These are phyloP conservation scores for Elsinoe batatas DNA, from an alignment of 2,329 filamentous ascomycete genomes.

Conservation along the genomic window DNA sequence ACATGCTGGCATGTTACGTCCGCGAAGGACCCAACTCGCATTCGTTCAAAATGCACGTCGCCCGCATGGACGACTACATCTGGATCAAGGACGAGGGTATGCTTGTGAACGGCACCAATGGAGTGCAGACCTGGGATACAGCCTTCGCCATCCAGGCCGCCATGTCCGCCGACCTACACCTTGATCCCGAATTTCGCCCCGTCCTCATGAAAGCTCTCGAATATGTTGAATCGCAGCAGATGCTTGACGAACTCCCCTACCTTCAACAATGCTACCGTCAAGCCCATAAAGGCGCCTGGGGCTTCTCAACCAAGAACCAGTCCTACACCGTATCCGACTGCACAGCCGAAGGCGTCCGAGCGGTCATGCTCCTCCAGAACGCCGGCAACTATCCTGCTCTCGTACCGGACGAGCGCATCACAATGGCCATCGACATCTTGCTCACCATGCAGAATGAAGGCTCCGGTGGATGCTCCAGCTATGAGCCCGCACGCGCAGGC, in stretches of 20 bases:
- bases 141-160: slow-evolving; percentile 78
- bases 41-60: slow-evolving; percentile 65
- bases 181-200: slow-evolving; percentile 64
- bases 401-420: slow-evolving; percentile 66
- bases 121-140: slow-evolving; percentile 97
- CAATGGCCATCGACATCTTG: slow-evolving; percentile 82
- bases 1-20: slow-evolving; percentile 76
- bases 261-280: slow-evolving; percentile 80
- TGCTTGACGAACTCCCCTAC: slow-evolving; percentile 69
- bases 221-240: slow-evolving; percentile 86
- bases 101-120: slow-evolving; percentile 92
- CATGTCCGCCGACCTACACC: slow-evolving; percentile 67
- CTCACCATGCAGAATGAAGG: slow-evolving; percentile 75
- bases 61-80: slow-evolving; percentile 73
- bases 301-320: slow-evolving; percentile 84
- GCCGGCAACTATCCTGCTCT: slow-evolving; percentile 63
- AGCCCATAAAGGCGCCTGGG: slow-evolving; percentile 85
- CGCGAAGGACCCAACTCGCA: slow-evolving; percentile 66
- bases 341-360: slow-evolving; percentile 81
- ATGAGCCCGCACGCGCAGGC: slow-evolving; percentile 73
- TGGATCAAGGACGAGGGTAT: slow-evolving; percentile 92
- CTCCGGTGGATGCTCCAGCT: slow-evolving; percentile 79
- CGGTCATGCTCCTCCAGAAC: slow-evolving; percentile 74
- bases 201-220: slow-evolving; percentile 75
- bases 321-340: slow-evolving; percentile 95